These are phyloP conservation scores for Phylloporus gajari DNA, from an alignment of 1,284 basidiomycete genomes.

Conservation along the genomic window DNA sequence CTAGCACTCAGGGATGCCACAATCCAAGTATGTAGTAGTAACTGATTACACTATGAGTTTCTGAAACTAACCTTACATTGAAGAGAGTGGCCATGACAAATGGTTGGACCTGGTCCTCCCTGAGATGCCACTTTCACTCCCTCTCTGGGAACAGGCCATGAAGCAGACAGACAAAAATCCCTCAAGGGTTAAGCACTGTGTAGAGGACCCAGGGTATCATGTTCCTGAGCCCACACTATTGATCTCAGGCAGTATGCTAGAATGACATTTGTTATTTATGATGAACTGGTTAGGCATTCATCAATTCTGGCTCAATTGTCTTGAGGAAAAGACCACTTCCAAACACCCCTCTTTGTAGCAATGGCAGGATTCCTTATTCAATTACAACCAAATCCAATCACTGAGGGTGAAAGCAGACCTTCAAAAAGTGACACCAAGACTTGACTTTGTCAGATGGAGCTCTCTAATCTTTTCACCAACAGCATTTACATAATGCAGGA, in stretches of 20 bases:
- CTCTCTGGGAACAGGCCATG: constrained; percentile 4
- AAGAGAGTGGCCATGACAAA: constrained; percentile 9
- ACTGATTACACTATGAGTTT: background rate
- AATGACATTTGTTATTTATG: constrained; percentile 1
- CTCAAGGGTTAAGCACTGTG: background rate
- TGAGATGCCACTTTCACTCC: constrained; percentile 1
- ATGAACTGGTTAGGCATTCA: constrained; percentile 15
- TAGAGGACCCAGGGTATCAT: constrained; percentile 9
- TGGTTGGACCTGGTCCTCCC: constrained; percentile 1
- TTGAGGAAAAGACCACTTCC: background rate
- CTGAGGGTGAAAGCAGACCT: background rate
- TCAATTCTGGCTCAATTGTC: background rate
- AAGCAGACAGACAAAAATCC: constrained; percentile 1
- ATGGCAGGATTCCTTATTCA: background rate
- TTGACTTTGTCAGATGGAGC: background rate
- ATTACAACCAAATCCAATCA: background rate
- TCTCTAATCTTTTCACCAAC: background rate
- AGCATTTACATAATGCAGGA: background rate
- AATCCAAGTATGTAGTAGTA: background rate
- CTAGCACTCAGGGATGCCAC: background rate
- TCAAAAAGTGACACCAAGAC: background rate
- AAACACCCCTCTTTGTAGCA: background rate
- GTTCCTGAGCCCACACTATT: constrained; percentile 17
- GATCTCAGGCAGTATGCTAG: background rate
- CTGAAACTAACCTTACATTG: too few species aligned